Base-by-base conservation (phyloP, 495 filamentous ascomycete genomes). In the Tetracladium setigerum region DNA sequence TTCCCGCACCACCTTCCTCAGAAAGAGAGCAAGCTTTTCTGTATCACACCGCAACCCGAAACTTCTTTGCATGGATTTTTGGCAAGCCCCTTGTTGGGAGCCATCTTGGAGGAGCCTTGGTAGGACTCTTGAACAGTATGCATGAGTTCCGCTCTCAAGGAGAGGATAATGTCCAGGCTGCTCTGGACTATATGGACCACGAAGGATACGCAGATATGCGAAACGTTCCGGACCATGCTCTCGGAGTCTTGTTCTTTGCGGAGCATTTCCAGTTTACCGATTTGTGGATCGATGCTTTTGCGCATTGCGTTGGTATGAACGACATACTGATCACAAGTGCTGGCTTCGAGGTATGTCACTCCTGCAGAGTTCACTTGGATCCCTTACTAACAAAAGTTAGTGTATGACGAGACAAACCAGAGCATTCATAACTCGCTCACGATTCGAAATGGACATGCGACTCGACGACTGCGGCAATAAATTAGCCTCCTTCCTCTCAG, bases 221-320 rank as follows among this genome's bases (percentile, higher is more conserved):
- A n/a, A 67, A 73, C 36, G 74, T 71, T 39, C 71, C 76, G 0
- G 72, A 76, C 48, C 74, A 85, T 60, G 74, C 82, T 7, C 53
- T 84, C 7, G 78, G 73, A 4, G 59, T 77, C 35, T 66, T 86
- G 2, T 72, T 68, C 36, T 73, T 83, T 36, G 77, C 82, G n/a
- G 82, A 86, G 50, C 62, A 67, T 39, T 76, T 73, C 47, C 66
- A 70, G 44, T 55, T 82, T 16, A 68, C 58, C 32, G 67, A 76
- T 18, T 55, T 82, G 17, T 86, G 80, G 67, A 73, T 72, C 12
- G 71, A 82, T 52, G 75, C 81, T 1, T 83, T 84, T 57, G 75
- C 70, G 10, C 82, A 86, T 51, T 83, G 81, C 54, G 72, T 74
- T 31, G 82, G 82, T 40, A 85, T 85, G 83, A 73, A 67, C 52